Evolutionary conservation across 2,329 filamentous ascomycete genomes (phyloP).

Genomic region (Diaporthe eres): DNA sequence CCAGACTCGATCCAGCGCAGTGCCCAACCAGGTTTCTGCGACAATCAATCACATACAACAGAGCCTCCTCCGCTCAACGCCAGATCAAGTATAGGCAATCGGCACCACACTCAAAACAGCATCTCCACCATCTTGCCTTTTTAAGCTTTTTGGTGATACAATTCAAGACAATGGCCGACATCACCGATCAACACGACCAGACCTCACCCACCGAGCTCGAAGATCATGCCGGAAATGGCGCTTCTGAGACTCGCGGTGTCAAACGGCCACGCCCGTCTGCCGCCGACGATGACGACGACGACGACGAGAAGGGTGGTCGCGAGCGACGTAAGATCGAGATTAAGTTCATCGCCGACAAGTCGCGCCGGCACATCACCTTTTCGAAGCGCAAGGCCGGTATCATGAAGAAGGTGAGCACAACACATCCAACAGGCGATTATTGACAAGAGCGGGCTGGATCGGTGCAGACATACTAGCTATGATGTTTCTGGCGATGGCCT

Average conservation of each 20-base stretch:
- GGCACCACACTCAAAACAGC: slow-evolving; percentile 76
- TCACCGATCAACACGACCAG: slow-evolving; percentile 83
- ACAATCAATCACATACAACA: slow-evolving; percentile 58
- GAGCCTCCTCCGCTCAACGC: slow-evolving; percentile 66
- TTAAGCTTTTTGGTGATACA: slow-evolving; percentile 65
- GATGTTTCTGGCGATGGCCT: neutral
- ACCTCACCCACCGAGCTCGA: slow-evolving; percentile 82
- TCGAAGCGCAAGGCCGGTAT: slow-evolving; percentile 99
- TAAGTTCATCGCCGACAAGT: slow-evolving; percentile 99
- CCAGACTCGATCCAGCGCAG: slow-evolving; percentile 64
- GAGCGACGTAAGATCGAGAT: slow-evolving; percentile 99
- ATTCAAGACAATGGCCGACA: slow-evolving; percentile 77
- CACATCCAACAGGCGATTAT: neutral
- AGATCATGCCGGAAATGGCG: slow-evolving; percentile 80
- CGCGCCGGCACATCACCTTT: slow-evolving; percentile 98
- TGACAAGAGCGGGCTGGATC: neutral
- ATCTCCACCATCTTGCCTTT: slow-evolving; percentile 72
- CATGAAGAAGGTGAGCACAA: slow-evolving; percentile 91
- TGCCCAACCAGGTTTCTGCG: slow-evolving; percentile 70
- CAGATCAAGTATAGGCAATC: slow-evolving; percentile 77
- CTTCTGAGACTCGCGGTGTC: slow-evolving; percentile 79
- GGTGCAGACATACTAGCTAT: neutral
- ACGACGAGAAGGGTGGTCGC: slow-evolving; percentile 97
- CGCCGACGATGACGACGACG: slow-evolving; percentile 95
- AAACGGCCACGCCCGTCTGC: slow-evolving; percentile 89